Evolutionary conservation across 163 green algal species (phyloP).

Genomic region (Chlamydomonas reinhardtii): DNA sequence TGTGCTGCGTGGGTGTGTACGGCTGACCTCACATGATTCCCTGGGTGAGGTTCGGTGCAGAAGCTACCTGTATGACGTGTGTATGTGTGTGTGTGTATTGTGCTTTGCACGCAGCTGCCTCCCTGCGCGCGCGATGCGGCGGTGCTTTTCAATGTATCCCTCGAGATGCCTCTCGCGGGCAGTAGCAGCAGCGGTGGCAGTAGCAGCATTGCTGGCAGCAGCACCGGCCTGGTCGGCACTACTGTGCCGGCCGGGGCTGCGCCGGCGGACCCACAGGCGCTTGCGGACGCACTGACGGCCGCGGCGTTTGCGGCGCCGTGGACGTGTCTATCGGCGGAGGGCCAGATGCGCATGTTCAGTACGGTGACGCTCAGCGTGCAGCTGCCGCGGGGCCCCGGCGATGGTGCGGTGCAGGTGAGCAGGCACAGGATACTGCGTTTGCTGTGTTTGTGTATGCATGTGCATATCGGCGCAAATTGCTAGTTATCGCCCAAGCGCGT

Average conservation of each 20-base stretch:
- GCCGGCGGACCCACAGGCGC: not conserved
- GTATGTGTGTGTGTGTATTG: not conserved
- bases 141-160: constrained; percentile 15
- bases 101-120: constrained; percentile 10
- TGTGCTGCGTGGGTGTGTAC: too few species aligned
- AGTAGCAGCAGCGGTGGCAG: not conserved
- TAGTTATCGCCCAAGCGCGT: too few species aligned
- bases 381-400: not conserved
- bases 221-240: not conserved
- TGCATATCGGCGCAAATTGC: too few species aligned
- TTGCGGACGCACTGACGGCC: constrained; percentile 1
- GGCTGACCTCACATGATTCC: too few species aligned
- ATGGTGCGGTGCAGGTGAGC: constrained; percentile 3
- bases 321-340: constrained; percentile 15
- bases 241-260: not conserved
- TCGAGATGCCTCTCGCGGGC: not conserved
- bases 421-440: not conserved
- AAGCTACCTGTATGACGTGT: not conserved
- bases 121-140: not conserved
- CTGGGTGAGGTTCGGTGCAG: too few species aligned
- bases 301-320: not conserved
- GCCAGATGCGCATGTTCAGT: constrained; percentile 16
- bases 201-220: not conserved
- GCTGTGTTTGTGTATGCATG: too few species aligned
- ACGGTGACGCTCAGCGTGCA: not conserved